Conservation (phyloP, 164 flowering plant genomes). For the Tetrastigma voinierianum region DNA sequence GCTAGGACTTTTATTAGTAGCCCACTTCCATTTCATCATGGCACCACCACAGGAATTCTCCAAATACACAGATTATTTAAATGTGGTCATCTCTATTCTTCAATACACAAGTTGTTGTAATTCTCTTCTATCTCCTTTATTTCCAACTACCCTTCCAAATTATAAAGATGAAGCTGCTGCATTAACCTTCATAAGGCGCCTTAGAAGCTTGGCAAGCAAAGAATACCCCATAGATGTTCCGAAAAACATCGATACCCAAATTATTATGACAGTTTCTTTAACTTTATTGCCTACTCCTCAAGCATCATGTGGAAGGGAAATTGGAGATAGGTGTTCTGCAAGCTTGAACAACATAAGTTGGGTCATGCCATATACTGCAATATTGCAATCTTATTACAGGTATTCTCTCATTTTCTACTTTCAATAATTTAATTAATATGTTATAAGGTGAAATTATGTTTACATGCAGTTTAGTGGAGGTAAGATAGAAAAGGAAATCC, state of each 20-base stretch:
- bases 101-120: not conserved
- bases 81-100: not conserved
- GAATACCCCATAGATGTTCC: conserved; percentile 30
- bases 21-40: not conserved
- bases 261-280: conserved; percentile 14
- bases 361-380: not conserved
- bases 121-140: not conserved
- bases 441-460: no score
- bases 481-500: no score
- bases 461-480: no score
- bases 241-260: not conserved
- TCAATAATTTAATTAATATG: no score
- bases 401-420: not conserved
- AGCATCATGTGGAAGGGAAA: not conserved
- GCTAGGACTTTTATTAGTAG: not conserved
- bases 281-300: conserved; percentile 14
- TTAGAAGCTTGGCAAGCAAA: conserved; percentile 20
- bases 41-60: conserved; percentile 5
- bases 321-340: conserved; percentile 9
- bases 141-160: conserved; percentile 20
- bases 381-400: conserved; percentile 11
- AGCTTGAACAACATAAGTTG: conserved; percentile 19
- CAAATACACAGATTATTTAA: not conserved
- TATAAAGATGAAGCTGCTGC: conserved; percentile 1
- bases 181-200: not conserved